phyloP scores from a whole-genome alignment of 331 rosid species.

The Stylosanthes scabra region DNA sequence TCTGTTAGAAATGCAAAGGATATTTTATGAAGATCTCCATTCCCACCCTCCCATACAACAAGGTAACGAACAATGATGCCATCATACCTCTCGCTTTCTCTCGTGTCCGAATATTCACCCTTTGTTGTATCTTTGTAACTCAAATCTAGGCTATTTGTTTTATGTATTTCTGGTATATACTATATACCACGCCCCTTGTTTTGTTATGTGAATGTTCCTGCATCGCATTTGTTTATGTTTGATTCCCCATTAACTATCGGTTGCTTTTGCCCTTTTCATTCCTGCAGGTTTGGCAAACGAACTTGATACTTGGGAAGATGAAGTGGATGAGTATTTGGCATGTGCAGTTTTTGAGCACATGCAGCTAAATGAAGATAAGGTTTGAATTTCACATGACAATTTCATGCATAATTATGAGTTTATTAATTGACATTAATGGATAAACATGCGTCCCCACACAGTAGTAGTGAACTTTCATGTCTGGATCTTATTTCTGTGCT shows the following conservation, averaged over 20 bases:
- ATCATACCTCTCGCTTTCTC: neutral
- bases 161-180: no score
- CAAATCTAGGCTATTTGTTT: no score
- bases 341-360: conserved; percentile 77
- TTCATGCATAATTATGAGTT: neutral
- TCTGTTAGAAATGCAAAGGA: conserved; percentile 75
- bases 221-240: neutral
- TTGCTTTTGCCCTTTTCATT: no score
- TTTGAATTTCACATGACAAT: conserved; percentile 30
- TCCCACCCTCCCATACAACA: conserved; percentile 37
- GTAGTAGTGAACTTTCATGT: no score
- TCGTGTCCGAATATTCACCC: no score
- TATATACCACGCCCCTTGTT: no score
- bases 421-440: neutral
- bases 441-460: neutral
- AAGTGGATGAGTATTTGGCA: conserved; percentile 82
- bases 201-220: neutral
- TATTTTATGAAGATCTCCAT: conserved; percentile 75
- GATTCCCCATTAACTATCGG: neutral
- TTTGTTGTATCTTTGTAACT: no score
- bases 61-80: neutral
- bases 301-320: conserved; percentile 73
- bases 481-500: conserved; percentile 4
- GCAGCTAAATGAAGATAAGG: conserved; percentile 74
- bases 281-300: conserved; percentile 51